These are phyloP conservation scores for Capsicum pubescens DNA, from an alignment of 257 asterid genomes.

Conservation along the genomic window DNA sequence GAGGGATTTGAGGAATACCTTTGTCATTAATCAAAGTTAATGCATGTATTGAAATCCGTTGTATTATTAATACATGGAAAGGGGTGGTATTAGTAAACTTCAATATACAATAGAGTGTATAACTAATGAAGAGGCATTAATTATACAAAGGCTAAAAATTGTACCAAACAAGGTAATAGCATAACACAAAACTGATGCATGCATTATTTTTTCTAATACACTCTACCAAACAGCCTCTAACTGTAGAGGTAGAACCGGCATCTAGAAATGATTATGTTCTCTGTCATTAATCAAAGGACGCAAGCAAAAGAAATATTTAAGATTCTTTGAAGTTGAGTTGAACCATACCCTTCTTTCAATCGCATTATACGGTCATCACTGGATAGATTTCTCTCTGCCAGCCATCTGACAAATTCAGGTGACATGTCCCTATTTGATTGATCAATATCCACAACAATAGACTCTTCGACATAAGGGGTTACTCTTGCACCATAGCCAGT, in stretches of 20 bases:
- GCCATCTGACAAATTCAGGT: conserved; percentile 71
- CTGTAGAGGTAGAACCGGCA: neutral
- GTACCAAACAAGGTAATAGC: too few species aligned
- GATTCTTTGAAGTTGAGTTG: neutral
- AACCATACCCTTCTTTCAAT: conserved; percentile 71
- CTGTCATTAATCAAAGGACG: neutral
- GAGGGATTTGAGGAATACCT: too few species aligned
- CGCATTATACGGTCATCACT: conserved; percentile 69
- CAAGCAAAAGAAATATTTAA: neutral
- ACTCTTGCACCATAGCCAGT: conserved; percentile 77
- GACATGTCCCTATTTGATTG: conserved; percentile 53
- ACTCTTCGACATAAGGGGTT: conserved; percentile 78
- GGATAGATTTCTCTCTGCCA: conserved; percentile 80
- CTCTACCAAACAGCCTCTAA: neutral
- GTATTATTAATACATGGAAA: too few species aligned
- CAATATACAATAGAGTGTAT: too few species aligned
- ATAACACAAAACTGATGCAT: too few species aligned
- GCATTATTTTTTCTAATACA: too few species aligned
- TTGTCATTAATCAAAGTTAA: too few species aligned
- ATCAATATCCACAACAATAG: conserved; percentile 61
- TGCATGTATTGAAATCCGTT: too few species aligned
- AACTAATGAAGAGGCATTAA: too few species aligned
- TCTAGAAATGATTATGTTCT: neutral
- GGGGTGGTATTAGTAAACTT: too few species aligned
- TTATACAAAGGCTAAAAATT: too few species aligned